Base-by-base conservation (phyloP, 495 filamentous ascomycete genomes). In the Letharia columbiana region DNA sequence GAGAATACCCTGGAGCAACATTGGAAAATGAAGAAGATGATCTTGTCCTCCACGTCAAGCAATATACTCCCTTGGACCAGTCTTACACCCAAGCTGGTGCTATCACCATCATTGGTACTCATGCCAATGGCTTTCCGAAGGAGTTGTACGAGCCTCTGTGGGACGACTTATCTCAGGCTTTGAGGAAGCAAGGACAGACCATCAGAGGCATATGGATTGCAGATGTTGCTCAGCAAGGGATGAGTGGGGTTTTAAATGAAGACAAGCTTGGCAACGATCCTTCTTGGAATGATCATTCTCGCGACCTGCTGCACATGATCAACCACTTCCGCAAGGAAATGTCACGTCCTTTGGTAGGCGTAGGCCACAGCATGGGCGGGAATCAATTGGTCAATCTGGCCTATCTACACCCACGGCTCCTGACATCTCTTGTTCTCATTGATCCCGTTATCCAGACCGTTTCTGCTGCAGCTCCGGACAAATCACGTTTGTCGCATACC, bases 81-180 rank as follows among this genome's bases (percentile, higher is more conserved):
- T 80, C 75, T 0, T 70, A 77, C 64, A 86, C 88, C 0, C 77
- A 84, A 65, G 81, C 81, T 0, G 89, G 89, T 10, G 91, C 94
- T 76, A 76, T 95, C 10, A 96, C 91, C 42, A 88, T 96, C 70
- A 83, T 96, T 64, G 90, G 82, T 28, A 86, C 90, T 15, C 90
- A 93, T 75, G 92, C 90, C 15, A 95, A 93, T 77, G 91, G 89
- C 60, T 93, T 96, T 70, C 87, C 89, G n/a, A 96, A 96, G 87
- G 92, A 91, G 77, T 80, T 96, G 23, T 96, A 95, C 73, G 92
- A 96, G 71, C 89, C 92, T 5, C 81, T 95, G 6, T 96, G 89
- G 86, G 89, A 88, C 59, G 89, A 94, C 64, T 78, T 96, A 2
- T 77, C 88, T 66, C 69, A 73, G 4, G 74, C 75, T 8, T 80